Evolutionary conservation across 305 asterid species (phyloP), one percentile per base, ranked within the genome.

Genomic region (Euphrasia arctica): DNA sequence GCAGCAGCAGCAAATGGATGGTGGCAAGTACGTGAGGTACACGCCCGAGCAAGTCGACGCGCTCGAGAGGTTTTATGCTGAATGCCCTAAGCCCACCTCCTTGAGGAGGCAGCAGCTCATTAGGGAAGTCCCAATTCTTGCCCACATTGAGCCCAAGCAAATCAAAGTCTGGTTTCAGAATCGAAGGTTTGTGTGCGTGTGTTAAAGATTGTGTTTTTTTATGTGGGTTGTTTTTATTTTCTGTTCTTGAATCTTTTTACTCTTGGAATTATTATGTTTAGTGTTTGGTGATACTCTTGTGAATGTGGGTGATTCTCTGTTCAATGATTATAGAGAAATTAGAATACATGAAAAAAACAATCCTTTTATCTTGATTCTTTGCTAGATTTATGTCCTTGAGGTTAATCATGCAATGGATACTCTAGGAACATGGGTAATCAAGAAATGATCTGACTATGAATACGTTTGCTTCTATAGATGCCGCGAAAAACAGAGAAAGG

Each of bases 401-500:
- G 5, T 32, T 32, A 32, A 32, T 32, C 36, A 5, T 32, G 36
- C 36, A 32, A 3, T 32, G 3, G 36, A 32, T 32, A 3, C 4
- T 32, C 27, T 25, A 25, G 27, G 36, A 4, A 32, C 36, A 32
- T 32, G 4, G 36, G 5, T 32, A 5, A 1, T 25, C 27, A 25
- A 25, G 2, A 25, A 25, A 25, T 25, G 27, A 25, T 25, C 27
- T 25, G 27, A 25, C 27, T 25, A 25, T 34, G 39, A 36, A 36
- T 36, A 7, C 1, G 43, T 9, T 36, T 39, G 45, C 45, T 62
- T 2, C 14, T 58, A 28, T 65, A 93, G 99, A 68, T 93, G 99
- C 70, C 91, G 97, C 3, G 99, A 93, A 54, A 93, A 93, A 64
- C 97, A 93, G 75, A 77, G 96, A 77, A 93, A 93, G 64, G 99